Base-by-base conservation (phyloP, 495 filamentous ascomycete species). In the Neurospora sp. region DNA sequence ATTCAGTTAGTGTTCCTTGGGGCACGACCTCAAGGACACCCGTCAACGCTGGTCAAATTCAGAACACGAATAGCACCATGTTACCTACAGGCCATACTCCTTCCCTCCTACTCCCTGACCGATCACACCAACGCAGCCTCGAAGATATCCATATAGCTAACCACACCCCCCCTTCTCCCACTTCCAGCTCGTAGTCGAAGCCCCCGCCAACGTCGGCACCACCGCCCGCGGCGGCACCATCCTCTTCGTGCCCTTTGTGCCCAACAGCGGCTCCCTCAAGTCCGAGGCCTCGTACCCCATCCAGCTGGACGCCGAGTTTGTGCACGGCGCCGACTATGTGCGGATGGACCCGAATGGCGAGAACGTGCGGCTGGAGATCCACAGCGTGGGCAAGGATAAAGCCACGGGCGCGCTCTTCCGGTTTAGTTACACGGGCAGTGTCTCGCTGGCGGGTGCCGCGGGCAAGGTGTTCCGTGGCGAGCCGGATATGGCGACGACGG, bases 261-360 rank as follows among this genome's bases (percentile, higher is more conserved):
- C 79, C 4, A 73, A 75, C 35, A 69, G 71, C 20, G 76, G 78
- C 73, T 79, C 59, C 75, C 69, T 82, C 20, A 61, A 59, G 12
- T 82, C 81, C 3, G 78, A 80, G 68, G 74, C 75, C 6, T 71
- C 37, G 42, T 82, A 82, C 75, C 74, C 79, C 4, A 74, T 83
- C 76, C 53, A 74, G 70, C 72, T 89, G 31, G 83, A 88, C 73
- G 84, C 84, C n/a, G 77, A 81, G 22, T 85, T 87, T 70, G 78
- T 81, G 35, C 83, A 85, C 68, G 86, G 85, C n/a, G 82, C 81
- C 72, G 86, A 88, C 73, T 87, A 82, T 75, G 87, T 90, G 80
- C 82, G 80, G 48, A 76, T 79, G 14, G 84, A 87, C 75, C 81
- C 84, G 2, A 82, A 85, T 72, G 83, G 82, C 22, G 79, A 80